These are phyloP conservation scores for Cladobotryum mycophilum DNA, from an alignment of 2,329 filamentous ascomycete genomes.

Conservation along the genomic window DNA sequence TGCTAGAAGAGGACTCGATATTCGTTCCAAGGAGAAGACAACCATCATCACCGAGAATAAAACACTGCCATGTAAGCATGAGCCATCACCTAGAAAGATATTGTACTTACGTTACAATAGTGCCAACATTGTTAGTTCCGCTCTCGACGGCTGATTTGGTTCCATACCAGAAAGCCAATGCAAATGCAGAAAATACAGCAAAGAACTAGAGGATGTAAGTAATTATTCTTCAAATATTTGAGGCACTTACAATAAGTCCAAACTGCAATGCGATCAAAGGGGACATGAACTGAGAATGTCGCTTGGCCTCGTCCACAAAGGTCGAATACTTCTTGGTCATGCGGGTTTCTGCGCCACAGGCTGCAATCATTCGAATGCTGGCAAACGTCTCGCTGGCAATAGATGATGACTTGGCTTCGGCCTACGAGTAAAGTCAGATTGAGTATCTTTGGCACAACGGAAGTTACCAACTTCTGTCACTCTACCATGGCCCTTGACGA, in stretches of 20 bases:
- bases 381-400: conserved; percentile 91
- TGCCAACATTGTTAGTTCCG: conserved; percentile 42
- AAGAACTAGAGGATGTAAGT: conserved; percentile 39
- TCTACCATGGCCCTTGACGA: conserved; percentile 70
- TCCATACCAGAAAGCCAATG: conserved; percentile 58
- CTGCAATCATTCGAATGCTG: conserved; percentile 85
- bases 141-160: conserved; percentile 43
- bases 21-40: conserved; percentile 49
- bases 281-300: conserved; percentile 82
- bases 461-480: conserved; percentile 36
- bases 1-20: conserved; percentile 53
- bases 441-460: background rate
- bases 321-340: conserved; percentile 76
- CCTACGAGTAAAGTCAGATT: conserved; percentile 14
- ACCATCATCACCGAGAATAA: conserved; percentile 54
- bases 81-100: too few relatives aligned
- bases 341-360: conserved; percentile 89
- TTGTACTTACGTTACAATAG: conserved; percentile 46
- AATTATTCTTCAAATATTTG: background rate
- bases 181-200: conserved; percentile 45
- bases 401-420: conserved; percentile 52
- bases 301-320: conserved; percentile 68
- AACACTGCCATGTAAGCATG: conserved; percentile 26
- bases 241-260: conserved; percentile 56
- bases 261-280: conserved; percentile 79